Evolutionary conservation across 192 early-diverging fungal species (phyloP).

Genomic region (Rhizoclosmatium sp.): DNA sequence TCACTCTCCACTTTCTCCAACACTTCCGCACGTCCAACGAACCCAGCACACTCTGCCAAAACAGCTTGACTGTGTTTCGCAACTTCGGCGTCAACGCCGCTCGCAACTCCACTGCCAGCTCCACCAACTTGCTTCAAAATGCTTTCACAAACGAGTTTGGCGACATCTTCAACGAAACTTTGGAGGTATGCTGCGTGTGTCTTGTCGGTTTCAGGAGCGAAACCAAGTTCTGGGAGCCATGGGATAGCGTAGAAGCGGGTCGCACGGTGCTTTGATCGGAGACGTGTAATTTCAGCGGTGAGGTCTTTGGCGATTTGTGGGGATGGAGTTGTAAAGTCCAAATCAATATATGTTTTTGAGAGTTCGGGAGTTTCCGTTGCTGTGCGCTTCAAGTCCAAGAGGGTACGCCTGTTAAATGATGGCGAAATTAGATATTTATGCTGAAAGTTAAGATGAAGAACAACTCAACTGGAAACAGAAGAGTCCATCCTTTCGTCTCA

Average conservation of each 20-base stretch:
- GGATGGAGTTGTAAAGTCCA: constrained; percentile 8
- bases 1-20: constrained; percentile 1
- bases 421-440: background rate
- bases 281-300: constrained; percentile 23
- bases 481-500: constrained; percentile 16
- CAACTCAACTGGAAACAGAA: constrained; percentile 40
- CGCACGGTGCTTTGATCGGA: constrained; percentile 27
- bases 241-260: constrained; percentile 43
- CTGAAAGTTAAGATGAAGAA: background rate
- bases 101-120: background rate
- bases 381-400: constrained; percentile 39
- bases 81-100: constrained; percentile 25
- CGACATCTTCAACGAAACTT: constrained; percentile 35
- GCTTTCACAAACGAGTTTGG: constrained; percentile 33
- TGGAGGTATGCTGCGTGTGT: constrained; percentile 32
- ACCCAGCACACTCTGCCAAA: constrained; percentile 21
- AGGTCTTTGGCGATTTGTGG: constrained; percentile 25
- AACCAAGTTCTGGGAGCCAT: constrained; percentile 26
- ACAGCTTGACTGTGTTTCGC: constrained; percentile 22
- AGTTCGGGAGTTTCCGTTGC: constrained; percentile 11
- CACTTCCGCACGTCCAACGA: constrained; percentile 30
- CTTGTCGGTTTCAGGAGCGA: constrained; percentile 19
- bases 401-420: constrained; percentile 28
- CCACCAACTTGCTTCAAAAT: constrained; percentile 32
- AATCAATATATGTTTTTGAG: constrained; percentile 27